Conservation (phyloP, 2,329 filamentous ascomycete genomes). For the Colletotrichum eleusines region DNA sequence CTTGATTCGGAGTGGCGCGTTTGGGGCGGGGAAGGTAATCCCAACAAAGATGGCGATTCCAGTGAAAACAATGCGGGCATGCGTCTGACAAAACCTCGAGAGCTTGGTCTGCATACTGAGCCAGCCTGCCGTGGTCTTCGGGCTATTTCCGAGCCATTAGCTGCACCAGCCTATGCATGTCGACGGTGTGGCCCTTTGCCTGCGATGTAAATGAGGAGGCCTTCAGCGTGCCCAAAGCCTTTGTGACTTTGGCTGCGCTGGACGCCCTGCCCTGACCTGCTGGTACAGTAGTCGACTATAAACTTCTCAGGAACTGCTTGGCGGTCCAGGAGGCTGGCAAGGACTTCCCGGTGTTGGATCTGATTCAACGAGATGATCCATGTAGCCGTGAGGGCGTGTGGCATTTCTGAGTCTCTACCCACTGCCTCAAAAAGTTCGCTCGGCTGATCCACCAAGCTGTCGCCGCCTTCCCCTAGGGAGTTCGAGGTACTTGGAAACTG, state of each 20-base stretch:
- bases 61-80: background rate
- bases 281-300: constrained; percentile 36
- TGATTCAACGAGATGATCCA: constrained; percentile 49
- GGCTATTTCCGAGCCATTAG: background rate
- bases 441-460: constrained; percentile 43
- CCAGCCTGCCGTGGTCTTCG: background rate
- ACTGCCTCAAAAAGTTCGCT: constrained; percentile 44
- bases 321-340: constrained; percentile 56
- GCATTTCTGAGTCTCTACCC: constrained; percentile 46
- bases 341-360: constrained; percentile 48
- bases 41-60: background rate
- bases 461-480: constrained; percentile 44
- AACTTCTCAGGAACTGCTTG: constrained; percentile 53
- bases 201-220: background rate
- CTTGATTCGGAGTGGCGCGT: background rate
- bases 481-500: constrained; percentile 36
- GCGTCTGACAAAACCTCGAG: background rate
- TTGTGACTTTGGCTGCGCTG: background rate
- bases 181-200: background rate
- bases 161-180: background rate
- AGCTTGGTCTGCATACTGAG: background rate
- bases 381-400: constrained; percentile 46
- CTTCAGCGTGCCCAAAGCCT: background rate
- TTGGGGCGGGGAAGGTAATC: background rate
- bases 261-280: too few relatives aligned